These are phyloP conservation scores for Psilocybe cyanescens DNA, from an alignment of 768 basidiomycete genomes.

Conservation along the genomic window DNA sequence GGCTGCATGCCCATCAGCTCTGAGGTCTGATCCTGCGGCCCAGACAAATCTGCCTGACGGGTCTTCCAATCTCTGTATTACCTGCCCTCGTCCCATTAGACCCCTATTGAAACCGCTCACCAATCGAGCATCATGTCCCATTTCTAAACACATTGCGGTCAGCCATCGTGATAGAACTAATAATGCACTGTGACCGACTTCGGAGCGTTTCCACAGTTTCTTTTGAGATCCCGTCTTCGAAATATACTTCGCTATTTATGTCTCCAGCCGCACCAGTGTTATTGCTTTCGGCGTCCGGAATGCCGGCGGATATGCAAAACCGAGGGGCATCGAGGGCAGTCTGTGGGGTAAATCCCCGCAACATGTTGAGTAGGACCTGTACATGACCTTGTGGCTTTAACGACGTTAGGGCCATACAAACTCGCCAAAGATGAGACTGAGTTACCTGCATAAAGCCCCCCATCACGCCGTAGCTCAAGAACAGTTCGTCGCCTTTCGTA, in stretches of 20 bases:
- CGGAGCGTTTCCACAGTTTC: conserved; percentile 68
- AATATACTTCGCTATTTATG: conserved; percentile 82
- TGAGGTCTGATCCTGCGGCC: conserved; percentile 92
- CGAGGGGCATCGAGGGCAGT: conserved; percentile 93
- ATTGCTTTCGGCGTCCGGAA: conserved; percentile 58
- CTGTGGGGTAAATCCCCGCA: conserved; percentile 87
- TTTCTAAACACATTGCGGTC: conserved; percentile 47
- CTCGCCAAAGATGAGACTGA: background rate
- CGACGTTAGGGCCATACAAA: background rate
- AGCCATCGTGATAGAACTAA: background rate
- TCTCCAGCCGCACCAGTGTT: conserved; percentile 59
- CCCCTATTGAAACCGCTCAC: conserved; percentile 63
- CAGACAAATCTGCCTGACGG: conserved; percentile 77
- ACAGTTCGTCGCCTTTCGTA: conserved; percentile 77
- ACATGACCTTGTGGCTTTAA: conserved; percentile 91
- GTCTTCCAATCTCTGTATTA: conserved; percentile 82
- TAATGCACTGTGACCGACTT: conserved; percentile 45
- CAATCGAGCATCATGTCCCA: conserved; percentile 85
- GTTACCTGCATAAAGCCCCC: conserved; percentile 86
- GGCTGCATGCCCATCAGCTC: conserved; percentile 87
- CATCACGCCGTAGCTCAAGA: conserved; percentile 92
- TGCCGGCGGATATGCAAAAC: conserved; percentile 92
- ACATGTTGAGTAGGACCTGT: conserved; percentile 89
- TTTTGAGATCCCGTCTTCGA: conserved; percentile 80
- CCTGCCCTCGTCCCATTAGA: conserved; percentile 83